These are phyloP conservation scores for Ceratobasidium sp. DNA, from an alignment of 1,284 basidiomycete genomes.

Conservation along the genomic window DNA sequence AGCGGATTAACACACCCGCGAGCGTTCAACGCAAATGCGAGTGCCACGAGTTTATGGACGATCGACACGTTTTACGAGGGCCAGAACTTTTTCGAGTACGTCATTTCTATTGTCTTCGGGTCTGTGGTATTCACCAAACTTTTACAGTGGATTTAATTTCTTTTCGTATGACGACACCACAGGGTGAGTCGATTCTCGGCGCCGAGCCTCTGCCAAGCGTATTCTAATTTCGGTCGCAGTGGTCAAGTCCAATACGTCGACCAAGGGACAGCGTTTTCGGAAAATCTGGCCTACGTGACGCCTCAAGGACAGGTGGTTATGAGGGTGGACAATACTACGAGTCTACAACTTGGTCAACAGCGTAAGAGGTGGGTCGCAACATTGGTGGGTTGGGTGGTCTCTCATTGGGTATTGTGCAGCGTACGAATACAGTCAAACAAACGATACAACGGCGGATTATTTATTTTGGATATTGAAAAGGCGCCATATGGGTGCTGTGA, in stretches of 20 bases:
- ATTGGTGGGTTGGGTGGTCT: not conserved
- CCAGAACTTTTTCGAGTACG: conserved; percentile 42
- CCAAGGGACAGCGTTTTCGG: conserved; percentile 22
- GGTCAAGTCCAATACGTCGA: conserved; percentile 41
- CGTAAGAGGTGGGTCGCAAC: conserved; percentile 39
- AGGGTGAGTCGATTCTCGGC: not conserved
- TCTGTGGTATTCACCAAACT: not conserved
- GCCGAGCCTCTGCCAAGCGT: not conserved
- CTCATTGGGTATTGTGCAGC: conserved; percentile 35
- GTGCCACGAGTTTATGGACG: conserved; percentile 35
- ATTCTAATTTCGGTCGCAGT: conserved; percentile 7
- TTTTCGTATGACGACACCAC: conserved; percentile 4
- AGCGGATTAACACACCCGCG: not conserved
- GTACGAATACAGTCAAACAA: conserved; percentile 45
- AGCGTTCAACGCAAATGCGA: not conserved
- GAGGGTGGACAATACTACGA: conserved; percentile 42
- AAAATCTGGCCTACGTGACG: conserved; percentile 40
- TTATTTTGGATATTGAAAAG: conserved; percentile 70
- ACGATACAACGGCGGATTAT: conserved; percentile 65
- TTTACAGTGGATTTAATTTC: conserved; percentile 17
- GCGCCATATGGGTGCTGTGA: conserved; percentile 77
- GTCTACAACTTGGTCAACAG: conserved; percentile 31
- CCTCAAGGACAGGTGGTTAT: conserved; percentile 39
- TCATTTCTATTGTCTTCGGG: conserved; percentile 1
- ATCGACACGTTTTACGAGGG: conserved; percentile 40